These are phyloP conservation scores for Citrullus mucosospermus DNA, from an alignment of 306 rosid species.

Conservation along the genomic window DNA sequence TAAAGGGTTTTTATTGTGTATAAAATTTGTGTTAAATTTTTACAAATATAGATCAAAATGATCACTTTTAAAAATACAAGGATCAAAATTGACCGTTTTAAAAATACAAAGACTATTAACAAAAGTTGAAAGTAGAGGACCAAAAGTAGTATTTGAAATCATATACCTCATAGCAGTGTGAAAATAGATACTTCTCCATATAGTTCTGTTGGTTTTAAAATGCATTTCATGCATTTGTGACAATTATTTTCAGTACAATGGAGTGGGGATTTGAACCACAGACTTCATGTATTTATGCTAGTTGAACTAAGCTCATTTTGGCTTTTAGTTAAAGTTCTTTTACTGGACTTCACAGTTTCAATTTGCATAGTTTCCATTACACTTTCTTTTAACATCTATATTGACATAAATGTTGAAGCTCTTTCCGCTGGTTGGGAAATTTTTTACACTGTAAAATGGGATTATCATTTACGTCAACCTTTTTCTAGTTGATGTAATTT, in stretches of 20 bases:
- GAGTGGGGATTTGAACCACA: too few species aligned
- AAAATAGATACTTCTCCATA: neutral
- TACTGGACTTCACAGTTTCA: neutral
- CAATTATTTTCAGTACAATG: too few species aligned
- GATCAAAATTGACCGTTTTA: too few species aligned
- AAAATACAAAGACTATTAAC: too few species aligned
- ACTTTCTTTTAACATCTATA: neutral
- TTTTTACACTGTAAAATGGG: neutral
- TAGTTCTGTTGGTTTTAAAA: neutral
- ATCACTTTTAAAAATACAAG: too few species aligned
- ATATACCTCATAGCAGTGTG: neutral
- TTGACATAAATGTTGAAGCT: neutral
- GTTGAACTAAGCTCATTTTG: too few species aligned
- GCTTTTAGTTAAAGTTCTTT: neutral
- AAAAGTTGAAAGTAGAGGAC: too few species aligned
- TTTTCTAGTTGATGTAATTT: neutral
- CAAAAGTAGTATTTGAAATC: too few species aligned
- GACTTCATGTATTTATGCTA: too few species aligned
- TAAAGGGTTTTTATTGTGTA: too few species aligned
- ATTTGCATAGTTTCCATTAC: neutral
- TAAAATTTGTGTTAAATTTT: too few species aligned
- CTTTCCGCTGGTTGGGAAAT: neutral
- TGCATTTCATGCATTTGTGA: neutral
- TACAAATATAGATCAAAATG: too few species aligned
- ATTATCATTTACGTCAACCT: neutral